Base-by-base conservation (phyloP, 2,329 filamentous ascomycete genomes). In the Exophiala oligosperma region DNA sequence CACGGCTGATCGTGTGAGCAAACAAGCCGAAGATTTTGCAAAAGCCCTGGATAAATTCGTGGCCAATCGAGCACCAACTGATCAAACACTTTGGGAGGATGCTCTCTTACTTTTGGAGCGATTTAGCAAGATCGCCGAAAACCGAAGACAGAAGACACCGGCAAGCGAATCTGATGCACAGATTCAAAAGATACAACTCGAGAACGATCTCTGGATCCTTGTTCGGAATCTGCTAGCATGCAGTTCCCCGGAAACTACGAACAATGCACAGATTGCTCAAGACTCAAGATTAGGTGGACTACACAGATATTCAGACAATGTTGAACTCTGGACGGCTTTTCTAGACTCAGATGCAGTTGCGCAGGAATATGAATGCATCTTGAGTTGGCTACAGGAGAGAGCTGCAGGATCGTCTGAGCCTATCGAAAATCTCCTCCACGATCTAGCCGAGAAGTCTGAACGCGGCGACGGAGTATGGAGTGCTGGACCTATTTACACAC, bases 401-500 rank as follows among this genome's bases (percentile, higher is more conserved):
- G 91, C 86, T 44, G 89, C 91, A 1, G 84, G 87, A 35, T 77
- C 79, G 52, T 82, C 84, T 26, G 83, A 85, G 2, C 86, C 86
- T 41, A 86, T 96, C 29, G 85, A 92, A 64, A 84, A 87, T 26
- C 78, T 96, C 28, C 88, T 92, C 51, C 82, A 86, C 52, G 88
- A 93, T 56, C 81, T 92, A 54, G 88, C 92, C 70, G 81, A 85
- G 60, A 86, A 86, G 62, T 88, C 90, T 11, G 89, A 93, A 59
- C 81, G 90, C 67, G 89, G 89, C 8, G 75, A 77, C 50, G 90
- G 92, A 50, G 85, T 92, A 8, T 90, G 94, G 77, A 86, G 90
- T 28, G 87, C 92, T 71, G 93, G 93, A 41, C 97, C 92, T 90
- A 84, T 97, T 62, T 91, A 96, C 71, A 97, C 94, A 0, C 90